Conservation (phyloP, 139 green algal species). For the Volvox reticuliferus region DNA sequence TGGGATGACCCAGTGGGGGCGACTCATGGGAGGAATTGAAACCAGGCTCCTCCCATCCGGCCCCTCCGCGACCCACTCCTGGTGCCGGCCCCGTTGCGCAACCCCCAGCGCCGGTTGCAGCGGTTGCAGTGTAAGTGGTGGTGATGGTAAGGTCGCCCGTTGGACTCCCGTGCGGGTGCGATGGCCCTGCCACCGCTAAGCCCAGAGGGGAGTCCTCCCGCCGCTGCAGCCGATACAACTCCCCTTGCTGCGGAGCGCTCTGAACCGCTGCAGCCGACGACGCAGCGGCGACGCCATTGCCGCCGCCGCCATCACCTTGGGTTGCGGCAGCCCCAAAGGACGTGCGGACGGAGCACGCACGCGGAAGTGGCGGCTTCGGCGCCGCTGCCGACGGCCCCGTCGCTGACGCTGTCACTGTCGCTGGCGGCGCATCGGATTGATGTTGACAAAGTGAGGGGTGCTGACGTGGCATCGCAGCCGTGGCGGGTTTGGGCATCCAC, state of each 20-base stretch:
- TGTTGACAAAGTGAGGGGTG: neutral
- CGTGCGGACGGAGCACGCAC: neutral
- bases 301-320: neutral
- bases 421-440: too few relatives aligned
- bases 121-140: neutral
- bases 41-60: neutral
- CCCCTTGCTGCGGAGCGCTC: too few relatives aligned
- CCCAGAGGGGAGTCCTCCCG: too few relatives aligned
- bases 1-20: neutral
- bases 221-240: too few relatives aligned
- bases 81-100: too few relatives aligned
- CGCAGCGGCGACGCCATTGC: neutral
- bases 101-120: neutral
- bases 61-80: too few relatives aligned
- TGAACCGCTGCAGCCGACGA: too few relatives aligned
- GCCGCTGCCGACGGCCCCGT: neutral
- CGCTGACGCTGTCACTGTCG: neutral
- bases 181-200: too few relatives aligned
- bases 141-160: too few relatives aligned
- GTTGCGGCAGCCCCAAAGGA: neutral
- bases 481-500: neutral
- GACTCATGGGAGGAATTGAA: neutral
- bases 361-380: constrained; percentile 27
- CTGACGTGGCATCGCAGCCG: neutral
- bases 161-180: too few relatives aligned